A percentile compares a stretch with the other conserved stretches of the same genome.
phyloP scores from a whole-genome alignment of 2,329 filamentous ascomycete genomes.

The Achaetomium macrosporum region DNA sequence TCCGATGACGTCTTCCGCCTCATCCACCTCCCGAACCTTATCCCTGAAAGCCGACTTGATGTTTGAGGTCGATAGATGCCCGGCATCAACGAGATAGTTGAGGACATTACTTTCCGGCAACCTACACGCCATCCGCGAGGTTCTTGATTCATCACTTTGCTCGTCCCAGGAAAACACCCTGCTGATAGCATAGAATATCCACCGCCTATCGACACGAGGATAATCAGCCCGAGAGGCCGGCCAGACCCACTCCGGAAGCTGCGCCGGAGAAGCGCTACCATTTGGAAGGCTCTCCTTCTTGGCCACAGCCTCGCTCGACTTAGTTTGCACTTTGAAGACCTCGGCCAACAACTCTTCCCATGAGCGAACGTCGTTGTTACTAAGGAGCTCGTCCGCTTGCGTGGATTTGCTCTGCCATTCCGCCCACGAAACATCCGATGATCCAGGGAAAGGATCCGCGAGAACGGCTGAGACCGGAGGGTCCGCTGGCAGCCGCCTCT shows the following conservation, averaged over 20 bases:
- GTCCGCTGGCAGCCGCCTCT: slow-evolving; percentile 29
- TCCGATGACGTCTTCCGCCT: slow-evolving; percentile 44
- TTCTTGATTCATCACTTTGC: slow-evolving; percentile 38
- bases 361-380: slow-evolving; percentile 38
- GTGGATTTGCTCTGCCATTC: slow-evolving; percentile 41
- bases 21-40: slow-evolving; percentile 38
- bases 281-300: slow-evolving; percentile 12
- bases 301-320: slow-evolving; percentile 21
- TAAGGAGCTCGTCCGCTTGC: slow-evolving; percentile 44
- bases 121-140: slow-evolving; percentile 35
- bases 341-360: slow-evolving; percentile 47
- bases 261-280: slow-evolving; percentile 13
- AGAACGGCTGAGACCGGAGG: slow-evolving; percentile 29
- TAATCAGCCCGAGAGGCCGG: slow-evolving; percentile 40
- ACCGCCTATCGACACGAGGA: slow-evolving; percentile 55
- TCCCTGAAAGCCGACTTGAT: slow-evolving; percentile 52
- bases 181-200: slow-evolving; percentile 58
- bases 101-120: slow-evolving; percentile 50
- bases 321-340: slow-evolving; percentile 43
- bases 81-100: slow-evolving; percentile 54
- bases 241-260: slow-evolving; percentile 47
- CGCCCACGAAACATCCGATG: slow-evolving; percentile 44
- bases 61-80: slow-evolving; percentile 55
- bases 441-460: slow-evolving; percentile 41
- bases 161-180: slow-evolving; percentile 54